Conservation (phyloP, 2,329 filamentous ascomycete species). For the Fusarium globosum region DNA sequence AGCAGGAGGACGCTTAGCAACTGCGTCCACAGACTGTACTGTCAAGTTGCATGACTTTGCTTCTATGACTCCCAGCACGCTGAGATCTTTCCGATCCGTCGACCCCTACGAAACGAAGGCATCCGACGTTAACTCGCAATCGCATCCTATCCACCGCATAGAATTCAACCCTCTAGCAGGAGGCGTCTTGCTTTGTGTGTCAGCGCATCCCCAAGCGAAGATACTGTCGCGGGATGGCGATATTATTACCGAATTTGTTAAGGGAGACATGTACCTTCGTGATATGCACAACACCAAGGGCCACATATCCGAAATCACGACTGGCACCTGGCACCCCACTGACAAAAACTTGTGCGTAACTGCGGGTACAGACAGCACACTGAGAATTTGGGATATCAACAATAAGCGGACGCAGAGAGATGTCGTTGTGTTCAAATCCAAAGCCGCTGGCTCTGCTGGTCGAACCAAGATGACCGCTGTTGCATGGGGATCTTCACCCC, state of each 20-base stretch:
- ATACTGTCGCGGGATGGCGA: conserved; percentile 92
- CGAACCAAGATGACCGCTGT: conserved; percentile 95
- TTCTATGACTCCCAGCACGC: conserved; percentile 92
- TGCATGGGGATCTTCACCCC: conserved; percentile 80
- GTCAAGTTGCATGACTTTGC: conserved; percentile 96
- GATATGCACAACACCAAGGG: conserved; percentile 99
- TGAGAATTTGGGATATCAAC: conserved; percentile 97
- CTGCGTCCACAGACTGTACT: conserved; percentile 90
- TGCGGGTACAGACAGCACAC: conserved; percentile 91
- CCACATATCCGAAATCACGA: conserved; percentile 91
- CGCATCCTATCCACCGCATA: conserved; percentile 87
- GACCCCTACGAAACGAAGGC: conserved; percentile 84
- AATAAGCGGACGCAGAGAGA: conserved; percentile 90
- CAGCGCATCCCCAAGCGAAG: conserved; percentile 89
- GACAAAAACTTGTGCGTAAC: conserved; percentile 89
- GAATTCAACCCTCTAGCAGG: conserved; percentile 88
- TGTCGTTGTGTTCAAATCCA: conserved; percentile 95
- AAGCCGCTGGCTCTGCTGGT: conserved; percentile 85
- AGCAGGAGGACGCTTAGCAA: conserved; percentile 84
- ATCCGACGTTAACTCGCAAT: conserved; percentile 76
- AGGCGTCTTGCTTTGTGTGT: conserved; percentile 84
- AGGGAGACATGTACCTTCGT: conserved; percentile 97
- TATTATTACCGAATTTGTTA: conserved; percentile 86
- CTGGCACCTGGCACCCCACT: conserved; percentile 89
- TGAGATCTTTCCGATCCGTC: conserved; percentile 91